Base-by-base conservation (phyloP, 2,329 filamentous ascomycete species). In the Dactylellina drechsleri region DNA sequence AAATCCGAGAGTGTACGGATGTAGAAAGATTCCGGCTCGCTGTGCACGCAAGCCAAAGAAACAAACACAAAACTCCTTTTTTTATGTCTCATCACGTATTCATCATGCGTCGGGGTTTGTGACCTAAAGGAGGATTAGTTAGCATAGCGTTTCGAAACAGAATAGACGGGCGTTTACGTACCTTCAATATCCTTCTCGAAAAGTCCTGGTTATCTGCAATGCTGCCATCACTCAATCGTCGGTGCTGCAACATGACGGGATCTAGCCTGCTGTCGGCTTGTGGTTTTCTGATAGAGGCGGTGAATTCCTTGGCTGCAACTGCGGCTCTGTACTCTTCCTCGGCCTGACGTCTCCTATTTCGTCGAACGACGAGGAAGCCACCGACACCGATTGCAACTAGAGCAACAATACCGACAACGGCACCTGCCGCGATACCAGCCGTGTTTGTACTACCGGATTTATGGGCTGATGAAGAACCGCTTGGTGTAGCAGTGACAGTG, bases 201-300 rank as follows among this genome's bases (percentile, higher is more conserved):
- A 97, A 98, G 82, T 98, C 94, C 83, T 96, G 89, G 83, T 97
- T 96, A 82, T 98, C 94, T 61, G 93, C 94, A 82, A 98, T 97
- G 83, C 93, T 97, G 79, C 94, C 94, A 80, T 95, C 92, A 83
- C 94, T 97, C 84, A 94, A 87, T 82, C 93, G 88, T 81, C 92
- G 87, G 79, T 93, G 88, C 71, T 90, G 90, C 86, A 96, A 90
- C 77, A 93, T 87, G 67, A 86, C 89, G 6, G 93, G 92, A 78
- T 98, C 94, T 68, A 97, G 88, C 66, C 94, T 89, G 49, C 91
- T 90, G 81, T 98, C 94, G 88, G 67, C 85, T 85, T 80, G 87
- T 84, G 83, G 83, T 78, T 87, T 86, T 78, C 86, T 87, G 56
- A 81, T 80, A 4, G 72, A 76, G 10, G 64, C 72, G 67, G 84